phyloP scores from a whole-genome alignment of 73 alveolate species.

The Blepharisma stoltei region DNA sequence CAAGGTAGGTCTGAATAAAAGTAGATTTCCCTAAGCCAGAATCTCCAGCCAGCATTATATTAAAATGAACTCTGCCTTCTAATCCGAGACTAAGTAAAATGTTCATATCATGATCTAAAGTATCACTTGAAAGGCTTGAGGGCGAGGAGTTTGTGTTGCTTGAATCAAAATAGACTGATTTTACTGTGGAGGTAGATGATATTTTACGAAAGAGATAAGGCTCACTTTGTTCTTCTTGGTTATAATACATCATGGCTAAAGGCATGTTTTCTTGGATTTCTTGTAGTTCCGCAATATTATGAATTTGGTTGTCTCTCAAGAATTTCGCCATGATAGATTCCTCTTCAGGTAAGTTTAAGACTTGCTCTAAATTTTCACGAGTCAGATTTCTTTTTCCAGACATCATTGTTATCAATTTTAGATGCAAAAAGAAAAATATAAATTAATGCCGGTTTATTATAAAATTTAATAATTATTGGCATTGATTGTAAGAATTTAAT shows the following conservation, averaged over 20 bases:
- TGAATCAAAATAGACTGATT: not conserved
- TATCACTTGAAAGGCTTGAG: not conserved
- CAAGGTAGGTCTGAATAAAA: slow-evolving; percentile 14
- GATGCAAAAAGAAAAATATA: too few species aligned
- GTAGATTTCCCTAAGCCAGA: slow-evolving; percentile 28
- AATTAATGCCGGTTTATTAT: too few species aligned
- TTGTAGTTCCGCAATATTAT: not conserved
- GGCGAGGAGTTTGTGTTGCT: not conserved
- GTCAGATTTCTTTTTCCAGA: not conserved
- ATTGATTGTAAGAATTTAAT: too few species aligned
- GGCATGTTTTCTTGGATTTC: slow-evolving; percentile 28
- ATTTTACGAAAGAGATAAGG: slow-evolving; percentile 21
- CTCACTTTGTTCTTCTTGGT: not conserved
- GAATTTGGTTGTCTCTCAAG: not conserved
- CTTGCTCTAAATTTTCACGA: slow-evolving; percentile 3
- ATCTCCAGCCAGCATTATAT: slow-evolving; percentile 31
- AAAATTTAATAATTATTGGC: too few species aligned
- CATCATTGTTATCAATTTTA: too few species aligned
- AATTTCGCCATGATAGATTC: slow-evolving; percentile 16
- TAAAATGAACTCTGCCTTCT: not conserved
- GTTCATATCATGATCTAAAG: not conserved
- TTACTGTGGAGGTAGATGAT: slow-evolving; percentile 21
- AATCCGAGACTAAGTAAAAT: not conserved
- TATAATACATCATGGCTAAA: slow-evolving; percentile 21
- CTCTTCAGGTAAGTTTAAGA: not conserved